These are phyloP conservation scores for Fusarium sp. DNA, from an alignment of 2,329 filamentous ascomycete genomes.

Conservation along the genomic window DNA sequence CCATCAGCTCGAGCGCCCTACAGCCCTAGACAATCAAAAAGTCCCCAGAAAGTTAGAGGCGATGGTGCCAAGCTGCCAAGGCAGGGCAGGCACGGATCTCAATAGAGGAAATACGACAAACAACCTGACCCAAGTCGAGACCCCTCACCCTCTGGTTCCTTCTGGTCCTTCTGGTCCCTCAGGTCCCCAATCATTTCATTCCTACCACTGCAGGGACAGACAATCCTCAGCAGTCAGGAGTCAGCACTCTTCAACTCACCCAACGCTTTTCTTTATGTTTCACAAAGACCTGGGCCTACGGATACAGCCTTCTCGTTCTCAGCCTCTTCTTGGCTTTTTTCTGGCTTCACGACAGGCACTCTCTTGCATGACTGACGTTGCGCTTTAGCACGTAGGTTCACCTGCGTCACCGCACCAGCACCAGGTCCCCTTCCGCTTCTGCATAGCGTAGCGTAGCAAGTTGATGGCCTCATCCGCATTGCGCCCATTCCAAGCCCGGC, in stretches of 20 bases:
- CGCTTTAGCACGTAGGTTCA: conserved; percentile 5
- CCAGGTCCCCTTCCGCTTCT: background rate
- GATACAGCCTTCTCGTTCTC: conserved; percentile 36
- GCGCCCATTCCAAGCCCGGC: conserved; percentile 20
- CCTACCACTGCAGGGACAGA: background rate
- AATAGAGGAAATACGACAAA: conserved; percentile 26
- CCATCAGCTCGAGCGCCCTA: conserved; percentile 3
- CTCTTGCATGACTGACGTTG: conserved; percentile 22
- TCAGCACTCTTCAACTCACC: conserved; percentile 4
- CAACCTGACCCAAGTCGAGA: conserved; percentile 15
- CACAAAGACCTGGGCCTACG: conserved; percentile 9
- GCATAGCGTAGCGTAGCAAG: background rate
- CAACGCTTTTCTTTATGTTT: conserved; percentile 40
- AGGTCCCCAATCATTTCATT: conserved; percentile 3
- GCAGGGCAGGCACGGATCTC: conserved; percentile 22
- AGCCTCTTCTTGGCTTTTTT: conserved; percentile 35
- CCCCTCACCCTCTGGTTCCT: conserved; percentile 1
- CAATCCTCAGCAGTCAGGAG: background rate
- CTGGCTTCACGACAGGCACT: conserved; percentile 23
- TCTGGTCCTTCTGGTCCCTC: no score
- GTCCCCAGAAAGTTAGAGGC: conserved; percentile 27
- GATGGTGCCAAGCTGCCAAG: conserved; percentile 32
- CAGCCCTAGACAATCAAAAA: background rate
- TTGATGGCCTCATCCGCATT: conserved; percentile 34
- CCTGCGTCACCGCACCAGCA: conserved; percentile 18